These are phyloP conservation scores for Lathyrus aphaca DNA, from an alignment of 306 rosid genomes.

Conservation along the genomic window DNA sequence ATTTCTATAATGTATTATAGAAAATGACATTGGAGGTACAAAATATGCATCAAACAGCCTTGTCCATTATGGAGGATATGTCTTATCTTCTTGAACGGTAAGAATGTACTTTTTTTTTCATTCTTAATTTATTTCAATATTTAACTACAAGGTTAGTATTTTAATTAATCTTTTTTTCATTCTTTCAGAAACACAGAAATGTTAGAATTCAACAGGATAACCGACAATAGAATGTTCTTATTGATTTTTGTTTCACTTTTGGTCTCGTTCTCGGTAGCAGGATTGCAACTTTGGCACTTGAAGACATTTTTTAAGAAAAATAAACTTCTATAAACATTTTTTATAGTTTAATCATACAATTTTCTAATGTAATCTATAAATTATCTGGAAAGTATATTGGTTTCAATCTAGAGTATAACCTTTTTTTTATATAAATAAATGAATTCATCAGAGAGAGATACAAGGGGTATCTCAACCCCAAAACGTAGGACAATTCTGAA, in stretches of 20 bases:
- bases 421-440: too few relatives aligned
- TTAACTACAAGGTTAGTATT: not conserved
- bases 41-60: conserved; percentile 46
- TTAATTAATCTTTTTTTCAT: not conserved
- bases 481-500: too few relatives aligned
- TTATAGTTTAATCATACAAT: not conserved
- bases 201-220: conserved; percentile 52
- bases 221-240: conserved; percentile 48
- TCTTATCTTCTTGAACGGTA: conserved; percentile 61
- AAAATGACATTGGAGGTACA: conserved; percentile 57
- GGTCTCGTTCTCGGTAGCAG: not conserved
- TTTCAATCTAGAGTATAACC: not conserved
- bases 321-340: too few relatives aligned
- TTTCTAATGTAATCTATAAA: not conserved
- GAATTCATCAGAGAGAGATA: too few relatives aligned
- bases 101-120: not conserved
- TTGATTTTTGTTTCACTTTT: not conserved
- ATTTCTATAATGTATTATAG: conserved; percentile 32
- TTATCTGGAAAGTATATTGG: not conserved
- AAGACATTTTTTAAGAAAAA: not conserved
- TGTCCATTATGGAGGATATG: conserved; percentile 58
- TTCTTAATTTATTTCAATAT: not conserved
- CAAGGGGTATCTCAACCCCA: too few relatives aligned
- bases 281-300: conserved; percentile 1
- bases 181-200: conserved; percentile 56